Evolutionary conservation across 2,329 filamentous ascomycete species (phyloP).

Genomic region (Monilinia laxa): DNA sequence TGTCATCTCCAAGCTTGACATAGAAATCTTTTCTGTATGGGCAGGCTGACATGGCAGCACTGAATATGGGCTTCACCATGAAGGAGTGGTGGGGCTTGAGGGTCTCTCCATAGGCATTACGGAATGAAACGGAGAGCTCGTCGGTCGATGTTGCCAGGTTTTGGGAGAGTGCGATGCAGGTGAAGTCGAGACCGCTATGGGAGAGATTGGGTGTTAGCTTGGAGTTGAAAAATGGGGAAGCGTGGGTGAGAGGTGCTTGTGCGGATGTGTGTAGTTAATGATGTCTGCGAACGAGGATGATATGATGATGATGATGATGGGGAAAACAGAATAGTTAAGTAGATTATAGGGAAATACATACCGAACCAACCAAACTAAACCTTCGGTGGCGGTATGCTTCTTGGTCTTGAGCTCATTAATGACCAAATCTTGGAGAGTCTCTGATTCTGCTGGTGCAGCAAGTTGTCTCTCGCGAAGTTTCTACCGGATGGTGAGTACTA

Average conservation of each 20-base stretch:
- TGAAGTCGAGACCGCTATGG: slow-evolving; percentile 86
- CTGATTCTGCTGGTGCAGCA: slow-evolving; percentile 74
- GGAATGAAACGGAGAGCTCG: slow-evolving; percentile 86
- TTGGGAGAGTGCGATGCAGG: slow-evolving; percentile 74
- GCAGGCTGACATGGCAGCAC: slow-evolving; percentile 85
- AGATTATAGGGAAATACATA: slow-evolving; percentile 53
- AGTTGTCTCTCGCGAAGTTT: slow-evolving; percentile 86
- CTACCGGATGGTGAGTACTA: slow-evolving; percentile 46
- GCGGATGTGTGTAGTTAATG: background rate
- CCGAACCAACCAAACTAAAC: slow-evolving; percentile 87
- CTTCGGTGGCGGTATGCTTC: slow-evolving; percentile 86
- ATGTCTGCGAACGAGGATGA: background rate
- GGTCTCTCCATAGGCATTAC: slow-evolving; percentile 76
- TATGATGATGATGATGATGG: slow-evolving; percentile 6
- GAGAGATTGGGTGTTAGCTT: background rate
- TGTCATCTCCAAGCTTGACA: slow-evolving; percentile 72
- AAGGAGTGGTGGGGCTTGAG: slow-evolving; percentile 92
- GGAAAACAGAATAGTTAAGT: background rate
- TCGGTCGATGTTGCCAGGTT: slow-evolving; percentile 68
- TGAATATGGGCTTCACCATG: slow-evolving; percentile 88
- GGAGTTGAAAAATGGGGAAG: background rate
- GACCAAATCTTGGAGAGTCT: slow-evolving; percentile 80
- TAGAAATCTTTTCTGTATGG: slow-evolving; percentile 96
- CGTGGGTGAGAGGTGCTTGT: background rate
- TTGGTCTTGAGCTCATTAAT: slow-evolving; percentile 85